A percentile compares a stretch with the other conserved stretches of the same genome.
Evolutionary conservation across 2,329 filamentous ascomycete species (phyloP).

Genomic region (Septoria petroselini): DNA sequence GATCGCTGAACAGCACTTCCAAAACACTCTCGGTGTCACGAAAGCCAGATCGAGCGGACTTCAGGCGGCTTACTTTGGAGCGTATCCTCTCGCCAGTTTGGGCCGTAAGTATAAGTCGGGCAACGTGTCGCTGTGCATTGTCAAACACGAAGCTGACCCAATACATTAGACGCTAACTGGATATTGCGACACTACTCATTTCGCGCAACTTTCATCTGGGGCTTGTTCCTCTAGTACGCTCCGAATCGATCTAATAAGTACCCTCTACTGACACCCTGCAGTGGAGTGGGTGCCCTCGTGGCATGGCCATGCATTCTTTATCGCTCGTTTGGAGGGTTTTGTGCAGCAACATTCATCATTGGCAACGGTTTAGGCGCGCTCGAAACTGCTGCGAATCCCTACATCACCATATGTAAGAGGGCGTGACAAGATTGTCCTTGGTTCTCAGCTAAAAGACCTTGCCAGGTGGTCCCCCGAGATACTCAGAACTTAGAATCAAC

Average conservation of each 20-base stretch:
- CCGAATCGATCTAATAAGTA: too few species aligned
- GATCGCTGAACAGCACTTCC: conserved; percentile 49
- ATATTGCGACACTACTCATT: conserved; percentile 49
- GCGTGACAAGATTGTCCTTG: too few species aligned
- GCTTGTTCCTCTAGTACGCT: conserved; percentile 49
- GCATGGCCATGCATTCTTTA: conserved; percentile 59
- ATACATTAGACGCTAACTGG: conserved; percentile 34
- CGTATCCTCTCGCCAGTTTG: conserved; percentile 50
- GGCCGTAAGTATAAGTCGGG: conserved; percentile 29
- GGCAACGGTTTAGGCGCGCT: conserved; percentile 54
- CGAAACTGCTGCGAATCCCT: conserved; percentile 59
- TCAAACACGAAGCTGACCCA: too few species aligned
- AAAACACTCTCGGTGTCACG: conserved; percentile 45
- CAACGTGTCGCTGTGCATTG: too few species aligned
- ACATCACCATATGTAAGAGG: conserved; percentile 47
- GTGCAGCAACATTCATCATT: conserved; percentile 56
- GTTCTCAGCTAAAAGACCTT: too few species aligned
- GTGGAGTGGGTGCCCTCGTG: conserved; percentile 54
- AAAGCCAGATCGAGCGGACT: conserved; percentile 42
- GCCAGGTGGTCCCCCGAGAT: conserved; percentile 54
- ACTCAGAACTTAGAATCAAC: conserved; percentile 58
- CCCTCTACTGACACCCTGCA: too few species aligned
- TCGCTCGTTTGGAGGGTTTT: conserved; percentile 58
- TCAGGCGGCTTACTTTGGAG: conserved; percentile 51
- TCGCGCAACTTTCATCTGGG: conserved; percentile 49